Conservation (phyloP, 2,329 filamentous ascomycete species). For the Fonsecaea pedrosoi region DNA sequence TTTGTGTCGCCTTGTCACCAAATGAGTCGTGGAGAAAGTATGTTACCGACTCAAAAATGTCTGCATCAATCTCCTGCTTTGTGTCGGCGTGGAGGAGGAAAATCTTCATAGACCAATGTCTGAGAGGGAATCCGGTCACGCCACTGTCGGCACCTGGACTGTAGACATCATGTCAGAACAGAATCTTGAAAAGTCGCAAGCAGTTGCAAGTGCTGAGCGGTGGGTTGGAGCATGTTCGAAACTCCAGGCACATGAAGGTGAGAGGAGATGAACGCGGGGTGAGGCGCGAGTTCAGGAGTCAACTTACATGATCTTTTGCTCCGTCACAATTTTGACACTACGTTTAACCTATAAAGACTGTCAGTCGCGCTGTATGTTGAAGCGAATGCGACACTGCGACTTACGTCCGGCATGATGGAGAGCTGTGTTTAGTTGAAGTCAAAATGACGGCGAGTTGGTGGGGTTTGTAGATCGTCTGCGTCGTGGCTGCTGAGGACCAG, state of each 20-base stretch:
- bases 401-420: conserved; percentile 37
- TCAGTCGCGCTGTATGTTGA: background rate
- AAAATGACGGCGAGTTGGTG: background rate
- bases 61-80: conserved; percentile 85
- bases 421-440: conserved; percentile 1
- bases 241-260: conserved; percentile 1
- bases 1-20: conserved; percentile 77
- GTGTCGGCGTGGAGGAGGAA: conserved; percentile 64
- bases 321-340: conserved; percentile 88
- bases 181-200: background rate
- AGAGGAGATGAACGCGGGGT: background rate
- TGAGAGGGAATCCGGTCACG: conserved; percentile 88
- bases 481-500: background rate
- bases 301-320: conserved; percentile 82
- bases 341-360: conserved; percentile 69
- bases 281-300: conserved; percentile 6
- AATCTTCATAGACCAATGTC: conserved; percentile 87
- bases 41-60: conserved; percentile 86
- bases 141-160: conserved; percentile 78
- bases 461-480: conserved; percentile 10
- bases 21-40: conserved; percentile 97
- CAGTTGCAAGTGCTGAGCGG: background rate
- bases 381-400: conserved; percentile 9
- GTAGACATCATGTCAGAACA: conserved; percentile 24
- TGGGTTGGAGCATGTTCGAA: background rate